Percentiles rank a stretch among this genome's conserved stretches.
These are phyloP conservation scores for Gynandropsis gynandra DNA, from an alignment of 345 rosid species.

Conservation along the genomic window DNA sequence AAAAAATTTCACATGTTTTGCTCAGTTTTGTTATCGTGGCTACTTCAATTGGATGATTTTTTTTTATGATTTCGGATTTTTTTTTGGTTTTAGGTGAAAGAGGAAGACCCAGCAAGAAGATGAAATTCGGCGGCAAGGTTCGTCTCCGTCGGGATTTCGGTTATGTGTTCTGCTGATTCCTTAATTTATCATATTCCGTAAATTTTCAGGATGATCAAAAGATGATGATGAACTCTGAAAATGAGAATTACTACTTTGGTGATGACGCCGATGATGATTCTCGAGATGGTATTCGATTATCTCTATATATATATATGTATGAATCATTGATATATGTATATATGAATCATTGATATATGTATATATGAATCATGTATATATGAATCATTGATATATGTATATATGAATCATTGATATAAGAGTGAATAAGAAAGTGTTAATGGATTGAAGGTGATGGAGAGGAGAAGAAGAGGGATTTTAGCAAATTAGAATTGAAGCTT, in stretches of 20 bases:
- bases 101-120: conserved; percentile 59
- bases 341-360: background rate
- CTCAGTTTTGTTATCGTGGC: background rate
- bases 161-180: background rate
- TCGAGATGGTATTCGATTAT: conserved; percentile 50
- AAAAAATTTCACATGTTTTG: background rate
- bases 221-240: conserved; percentile 39
- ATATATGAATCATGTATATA: conserved; percentile 1
- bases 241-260: conserved; percentile 36
- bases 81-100: conserved; percentile 49
- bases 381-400: background rate
- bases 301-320: background rate
- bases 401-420: background rate
- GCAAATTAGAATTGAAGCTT: conserved; percentile 62
- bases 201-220: conserved; percentile 56
- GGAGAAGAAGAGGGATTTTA: conserved; percentile 65
- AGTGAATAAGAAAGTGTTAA: background rate
- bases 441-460: conserved; percentile 42
- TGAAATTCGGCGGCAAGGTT: conserved; percentile 54
- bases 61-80: background rate
- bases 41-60: background rate
- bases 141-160: background rate
- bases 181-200: background rate
- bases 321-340: background rate
- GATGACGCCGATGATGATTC: conserved; percentile 59